These are phyloP conservation scores for Lachnellula subtilissima DNA, from an alignment of 2,329 filamentous ascomycete species.

Conservation along the genomic window DNA sequence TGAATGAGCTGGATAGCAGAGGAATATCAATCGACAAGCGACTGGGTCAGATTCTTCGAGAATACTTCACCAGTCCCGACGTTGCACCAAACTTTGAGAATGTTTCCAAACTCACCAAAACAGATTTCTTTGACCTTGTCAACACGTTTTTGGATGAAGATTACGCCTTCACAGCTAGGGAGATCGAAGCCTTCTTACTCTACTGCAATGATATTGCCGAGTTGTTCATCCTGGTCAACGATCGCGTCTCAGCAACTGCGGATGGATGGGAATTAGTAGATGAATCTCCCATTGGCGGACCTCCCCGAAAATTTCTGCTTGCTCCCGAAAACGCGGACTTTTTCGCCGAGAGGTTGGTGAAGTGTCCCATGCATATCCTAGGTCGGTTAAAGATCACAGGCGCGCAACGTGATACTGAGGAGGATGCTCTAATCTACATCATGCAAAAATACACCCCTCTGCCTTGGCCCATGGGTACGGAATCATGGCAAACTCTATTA, in stretches of 20 bases:
- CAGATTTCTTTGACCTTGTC: neutral
- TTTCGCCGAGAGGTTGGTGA: no score
- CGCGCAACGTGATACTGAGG: neutral
- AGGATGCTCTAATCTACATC: neutral
- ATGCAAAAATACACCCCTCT: neutral
- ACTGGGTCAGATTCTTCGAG: neutral
- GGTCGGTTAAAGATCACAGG: neutral
- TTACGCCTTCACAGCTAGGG: neutral
- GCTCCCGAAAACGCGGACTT: no score
- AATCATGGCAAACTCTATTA: neutral
- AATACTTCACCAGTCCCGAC: slow-evolving; percentile 5
- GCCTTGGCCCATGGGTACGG: neutral
- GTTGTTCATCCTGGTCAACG: neutral
- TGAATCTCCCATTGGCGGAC: neutral
- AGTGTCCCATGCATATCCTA: neutral
- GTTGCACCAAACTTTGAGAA: slow-evolving; percentile 3
- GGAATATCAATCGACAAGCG: neutral
- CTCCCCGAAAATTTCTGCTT: neutral
- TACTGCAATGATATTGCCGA: neutral
- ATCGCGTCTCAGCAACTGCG: neutral
- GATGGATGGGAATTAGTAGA: slow-evolving; percentile 2
- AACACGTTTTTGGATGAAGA: neutral
- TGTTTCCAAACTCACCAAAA: neutral
- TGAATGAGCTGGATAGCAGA: neutral
- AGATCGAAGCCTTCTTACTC: slow-evolving; percentile 3